Base-by-base conservation (phyloP, 2,329 filamentous ascomycete genomes). In the Verticillium nubilum region DNA sequence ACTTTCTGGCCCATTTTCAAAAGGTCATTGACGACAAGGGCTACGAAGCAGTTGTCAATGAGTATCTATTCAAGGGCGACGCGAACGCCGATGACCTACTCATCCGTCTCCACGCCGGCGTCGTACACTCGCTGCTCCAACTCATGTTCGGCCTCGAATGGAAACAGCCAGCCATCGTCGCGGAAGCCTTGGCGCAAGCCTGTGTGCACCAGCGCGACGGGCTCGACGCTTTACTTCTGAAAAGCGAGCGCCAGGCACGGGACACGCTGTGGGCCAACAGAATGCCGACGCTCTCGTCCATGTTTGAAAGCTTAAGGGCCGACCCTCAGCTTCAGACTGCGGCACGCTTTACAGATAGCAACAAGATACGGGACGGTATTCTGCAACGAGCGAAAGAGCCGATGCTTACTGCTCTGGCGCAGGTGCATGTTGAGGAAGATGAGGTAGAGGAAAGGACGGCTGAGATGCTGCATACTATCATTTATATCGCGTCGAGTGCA, bases 101-200 rank as follows among this genome's bases (percentile, higher is more conserved):
- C 3, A 78, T 80, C 1, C 80, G 92, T 23, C 75, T 94, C 67
- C 92, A 85, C 68, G 82, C 81, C n/a, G 87, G 86, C 0, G 82
- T 94, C 63, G 66, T 92, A 2, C 91, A 96, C 68, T 91, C 92
- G 2, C 75, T 95, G 17, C 93, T 97, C 63, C 91, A 96, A 69
- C 81, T 96, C 23, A 90, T 92, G 55, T 96, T 92, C 69, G 92
- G 89, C 4, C 70, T 97, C 35, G 92, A 96, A 70, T 96, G 92
- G 76, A 72, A 82, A 10, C 91, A 96, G 68, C 91, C 91, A 2
- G 89, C 89, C 42, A 86, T 96, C 61, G 80, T 97, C 27, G 91
- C 92, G 5, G 85, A 94, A 74, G 92, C 79, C 1, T 82, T 97
- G 23, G 91, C 92, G 1, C 88, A 96, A 74, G 80, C 89, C 1